Evolutionary conservation across 345 rosid genomes (phyloP).

Genomic region (Triadica sebifera): DNA sequence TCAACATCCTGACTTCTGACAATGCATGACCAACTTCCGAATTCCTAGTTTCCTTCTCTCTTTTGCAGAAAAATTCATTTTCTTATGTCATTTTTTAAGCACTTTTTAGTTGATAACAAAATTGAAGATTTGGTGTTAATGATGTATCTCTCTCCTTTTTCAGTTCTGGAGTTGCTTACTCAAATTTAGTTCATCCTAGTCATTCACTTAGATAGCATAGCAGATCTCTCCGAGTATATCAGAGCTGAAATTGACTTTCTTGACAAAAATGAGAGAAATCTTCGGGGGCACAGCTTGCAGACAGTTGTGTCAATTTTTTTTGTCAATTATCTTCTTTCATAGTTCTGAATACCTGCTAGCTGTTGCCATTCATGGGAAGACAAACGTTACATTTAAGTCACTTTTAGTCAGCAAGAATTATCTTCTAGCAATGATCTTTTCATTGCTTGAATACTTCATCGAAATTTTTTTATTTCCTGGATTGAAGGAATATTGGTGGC

Average conservation of each 20-base stretch:
- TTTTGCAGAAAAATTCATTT: constrained; percentile 3
- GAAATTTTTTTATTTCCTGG: constrained; percentile 51
- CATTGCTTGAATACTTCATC: constrained; percentile 48
- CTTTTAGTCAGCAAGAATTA: constrained; percentile 61
- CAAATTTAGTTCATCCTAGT: constrained; percentile 11
- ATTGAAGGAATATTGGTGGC: constrained; percentile 59
- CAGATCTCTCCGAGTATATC: background rate
- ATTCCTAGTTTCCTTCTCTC: background rate
- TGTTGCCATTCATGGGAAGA: constrained; percentile 44
- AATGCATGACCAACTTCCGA: background rate
- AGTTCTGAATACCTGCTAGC: constrained; percentile 59
- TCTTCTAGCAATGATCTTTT: constrained; percentile 49
- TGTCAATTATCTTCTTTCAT: constrained; percentile 59
- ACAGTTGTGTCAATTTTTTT: constrained; percentile 54
- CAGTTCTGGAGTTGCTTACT: constrained; percentile 34
- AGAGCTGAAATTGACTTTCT: background rate
- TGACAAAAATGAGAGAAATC: constrained; percentile 48
- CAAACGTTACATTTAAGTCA: constrained; percentile 52
- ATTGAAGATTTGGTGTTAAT: constrained; percentile 17
- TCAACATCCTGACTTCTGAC: background rate
- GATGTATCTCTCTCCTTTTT: constrained; percentile 22
- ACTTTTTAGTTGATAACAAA: constrained; percentile 17
- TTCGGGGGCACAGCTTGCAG: constrained; percentile 41
- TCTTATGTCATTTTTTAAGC: constrained; percentile 18
- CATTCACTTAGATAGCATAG: constrained; percentile 5